A percentile compares a stretch with the other conserved stretches of the same genome.
These are phyloP conservation scores for Neonectria neomacrospora DNA, from an alignment of 2,329 filamentous ascomycete species.

Conservation along the genomic window DNA sequence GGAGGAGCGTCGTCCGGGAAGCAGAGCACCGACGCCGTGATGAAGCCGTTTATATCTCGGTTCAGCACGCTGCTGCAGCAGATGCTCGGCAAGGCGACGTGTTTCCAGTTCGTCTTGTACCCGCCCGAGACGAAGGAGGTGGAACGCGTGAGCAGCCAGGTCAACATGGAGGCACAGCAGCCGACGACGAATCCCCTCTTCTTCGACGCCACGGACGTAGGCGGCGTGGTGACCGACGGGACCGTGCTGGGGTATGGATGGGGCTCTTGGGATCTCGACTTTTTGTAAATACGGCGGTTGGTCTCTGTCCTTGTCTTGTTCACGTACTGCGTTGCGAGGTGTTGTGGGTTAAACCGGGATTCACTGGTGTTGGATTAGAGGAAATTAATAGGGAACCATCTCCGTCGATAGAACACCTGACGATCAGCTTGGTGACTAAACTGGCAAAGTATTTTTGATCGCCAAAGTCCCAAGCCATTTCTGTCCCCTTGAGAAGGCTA, in stretches of 20 bases:
- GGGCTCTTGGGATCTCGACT: conserved; percentile 44
- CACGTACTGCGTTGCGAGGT: background rate
- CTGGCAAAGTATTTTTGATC: background rate
- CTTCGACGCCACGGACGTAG: conserved; percentile 32
- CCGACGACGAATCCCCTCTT: conserved; percentile 35
- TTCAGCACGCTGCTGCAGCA: conserved; percentile 47
- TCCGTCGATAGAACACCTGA: background rate
- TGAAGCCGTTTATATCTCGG: conserved; percentile 34
- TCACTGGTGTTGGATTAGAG: background rate
- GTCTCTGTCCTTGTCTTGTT: background rate
- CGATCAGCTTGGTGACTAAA: background rate
- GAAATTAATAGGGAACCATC: background rate
- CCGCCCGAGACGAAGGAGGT: conserved; percentile 31
- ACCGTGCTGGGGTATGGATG: conserved; percentile 40
- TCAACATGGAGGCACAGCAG: conserved; percentile 29
- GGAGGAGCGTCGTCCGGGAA: conserved; percentile 17
- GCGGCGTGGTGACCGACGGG: conserved; percentile 34
- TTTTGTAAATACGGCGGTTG: conserved; percentile 31
- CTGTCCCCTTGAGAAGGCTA: background rate
- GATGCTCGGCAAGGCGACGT: conserved; percentile 50
- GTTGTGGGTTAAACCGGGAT: background rate
- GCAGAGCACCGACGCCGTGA: conserved; percentile 33
- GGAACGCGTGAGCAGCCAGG: conserved; percentile 19
- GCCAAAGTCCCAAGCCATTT: conserved; percentile 6
- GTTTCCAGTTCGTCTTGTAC: conserved; percentile 40